phyloP scores from a whole-genome alignment of 2,329 filamentous ascomycete species.

The Cladosporium sp. region DNA sequence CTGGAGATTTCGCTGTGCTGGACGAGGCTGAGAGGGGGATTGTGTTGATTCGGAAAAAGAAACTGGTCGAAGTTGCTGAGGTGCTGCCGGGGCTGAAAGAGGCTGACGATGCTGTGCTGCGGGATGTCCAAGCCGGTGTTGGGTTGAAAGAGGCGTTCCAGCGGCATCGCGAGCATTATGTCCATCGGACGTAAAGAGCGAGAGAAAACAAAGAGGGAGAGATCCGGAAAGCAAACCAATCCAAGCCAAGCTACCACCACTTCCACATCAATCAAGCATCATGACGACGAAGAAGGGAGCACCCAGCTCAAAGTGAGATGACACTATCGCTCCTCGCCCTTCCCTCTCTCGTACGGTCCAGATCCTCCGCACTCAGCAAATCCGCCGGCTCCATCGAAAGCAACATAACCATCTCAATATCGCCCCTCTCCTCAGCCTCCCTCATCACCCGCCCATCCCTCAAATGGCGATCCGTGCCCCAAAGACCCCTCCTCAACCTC shows the following conservation, averaged over 20 bases:
- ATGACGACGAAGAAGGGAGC: neutral
- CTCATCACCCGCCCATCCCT: slow-evolving; percentile 4
- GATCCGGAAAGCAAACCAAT: neutral
- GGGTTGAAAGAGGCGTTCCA: slow-evolving; percentile 67
- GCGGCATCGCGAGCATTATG: slow-evolving; percentile 43
- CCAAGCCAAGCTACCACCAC: neutral
- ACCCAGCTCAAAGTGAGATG: neutral
- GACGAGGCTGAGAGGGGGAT: slow-evolving; percentile 67
- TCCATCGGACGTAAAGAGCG: neutral
- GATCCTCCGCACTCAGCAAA: slow-evolving; percentile 9
- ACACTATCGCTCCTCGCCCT: slow-evolving; percentile 12
- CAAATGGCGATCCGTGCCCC: slow-evolving; percentile 13
- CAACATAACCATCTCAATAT: slow-evolving; percentile 15
- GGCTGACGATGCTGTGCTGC: slow-evolving; percentile 47
- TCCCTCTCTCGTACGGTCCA: slow-evolving; percentile 2
- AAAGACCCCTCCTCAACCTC: slow-evolving; percentile 12
- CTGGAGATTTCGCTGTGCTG: slow-evolving; percentile 69
- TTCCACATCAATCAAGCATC: neutral
- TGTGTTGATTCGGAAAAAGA: slow-evolving; percentile 64
- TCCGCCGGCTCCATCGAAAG: slow-evolving; percentile 10
- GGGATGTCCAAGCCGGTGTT: slow-evolving; percentile 63
- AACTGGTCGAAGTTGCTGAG: slow-evolving; percentile 61
- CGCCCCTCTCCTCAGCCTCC: slow-evolving; percentile 17
- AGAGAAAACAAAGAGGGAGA: neutral
- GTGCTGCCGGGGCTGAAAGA: slow-evolving; percentile 54